phyloP scores from a whole-genome alignment of 2,329 filamentous ascomycete genomes.

The Aspergillus ochraceoroseus region DNA sequence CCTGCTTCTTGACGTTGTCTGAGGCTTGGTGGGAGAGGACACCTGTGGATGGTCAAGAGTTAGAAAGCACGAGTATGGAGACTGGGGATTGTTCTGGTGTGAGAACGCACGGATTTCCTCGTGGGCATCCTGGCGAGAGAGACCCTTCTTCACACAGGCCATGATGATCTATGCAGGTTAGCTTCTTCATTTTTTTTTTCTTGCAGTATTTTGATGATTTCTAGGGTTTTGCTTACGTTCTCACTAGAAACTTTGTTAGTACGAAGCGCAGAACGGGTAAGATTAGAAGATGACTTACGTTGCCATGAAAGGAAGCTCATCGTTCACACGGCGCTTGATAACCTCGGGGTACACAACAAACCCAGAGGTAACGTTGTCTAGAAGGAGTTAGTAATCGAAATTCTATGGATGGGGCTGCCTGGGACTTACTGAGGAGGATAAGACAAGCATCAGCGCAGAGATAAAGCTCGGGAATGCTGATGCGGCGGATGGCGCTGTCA shows the following conservation, averaged over 20 bases:
- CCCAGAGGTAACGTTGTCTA: slow-evolving; percentile 64
- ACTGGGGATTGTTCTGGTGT: background rate
- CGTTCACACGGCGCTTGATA: slow-evolving; percentile 62
- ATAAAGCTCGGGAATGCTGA: slow-evolving; percentile 60
- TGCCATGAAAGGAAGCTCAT: slow-evolving; percentile 83
- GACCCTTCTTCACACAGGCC: slow-evolving; percentile 66
- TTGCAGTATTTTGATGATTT: background rate
- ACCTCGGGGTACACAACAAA: slow-evolving; percentile 74
- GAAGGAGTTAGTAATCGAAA: background rate
- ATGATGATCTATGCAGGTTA: slow-evolving; percentile 62
- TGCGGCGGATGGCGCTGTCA: slow-evolving; percentile 62
- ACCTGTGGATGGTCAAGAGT: slow-evolving; percentile 24
- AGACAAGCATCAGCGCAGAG: slow-evolving; percentile 60
- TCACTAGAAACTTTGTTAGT: slow-evolving; percentile 29
- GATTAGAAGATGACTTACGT: slow-evolving; percentile 47
- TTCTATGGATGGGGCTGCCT: background rate
- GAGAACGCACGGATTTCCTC: slow-evolving; percentile 64
- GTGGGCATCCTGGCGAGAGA: slow-evolving; percentile 73
- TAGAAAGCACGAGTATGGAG: slow-evolving; percentile 3
- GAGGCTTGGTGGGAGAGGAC: slow-evolving; percentile 74
- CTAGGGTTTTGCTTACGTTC: slow-evolving; percentile 24
- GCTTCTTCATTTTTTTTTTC: slow-evolving; percentile 11
- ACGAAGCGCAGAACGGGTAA: background rate
- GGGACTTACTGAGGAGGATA: slow-evolving; percentile 34
- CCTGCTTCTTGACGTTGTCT: slow-evolving; percentile 65